These are phyloP conservation scores for Penicillium lividum DNA, from an alignment of 495 filamentous ascomycete genomes.

Conservation along the genomic window DNA sequence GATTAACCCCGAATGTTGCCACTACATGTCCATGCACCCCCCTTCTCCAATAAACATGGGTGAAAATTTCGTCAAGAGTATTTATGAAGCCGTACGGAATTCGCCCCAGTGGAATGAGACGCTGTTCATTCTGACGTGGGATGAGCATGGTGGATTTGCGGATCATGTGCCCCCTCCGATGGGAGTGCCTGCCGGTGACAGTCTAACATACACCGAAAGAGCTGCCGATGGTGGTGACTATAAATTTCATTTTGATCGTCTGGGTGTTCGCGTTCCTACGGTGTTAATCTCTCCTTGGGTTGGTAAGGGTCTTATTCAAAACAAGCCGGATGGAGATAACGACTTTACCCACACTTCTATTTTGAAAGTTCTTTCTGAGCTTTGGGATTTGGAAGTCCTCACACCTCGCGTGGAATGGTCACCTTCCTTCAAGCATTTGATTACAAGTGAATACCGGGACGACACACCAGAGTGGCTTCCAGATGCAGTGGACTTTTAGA, in stretches of 20 bases:
- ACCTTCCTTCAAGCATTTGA: constrained; percentile 40
- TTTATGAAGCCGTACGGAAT: constrained; percentile 51
- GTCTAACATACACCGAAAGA: constrained; percentile 43
- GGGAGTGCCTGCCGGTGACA: constrained; percentile 44
- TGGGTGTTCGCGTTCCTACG: constrained; percentile 53
- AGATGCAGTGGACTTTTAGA: constrained; percentile 26
- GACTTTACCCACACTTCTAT: constrained; percentile 51
- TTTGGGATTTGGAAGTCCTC: constrained; percentile 46
- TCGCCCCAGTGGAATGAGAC: constrained; percentile 53
- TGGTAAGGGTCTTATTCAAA: constrained; percentile 43
- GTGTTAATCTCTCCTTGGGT: constrained; percentile 54
- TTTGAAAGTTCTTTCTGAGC: constrained; percentile 41
- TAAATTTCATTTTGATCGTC: constrained; percentile 51
- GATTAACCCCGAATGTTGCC: constrained; percentile 57
- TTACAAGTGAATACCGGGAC: constrained; percentile 29
- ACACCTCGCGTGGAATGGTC: constrained; percentile 47
- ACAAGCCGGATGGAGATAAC: constrained; percentile 30
- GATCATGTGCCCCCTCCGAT: constrained; percentile 51
- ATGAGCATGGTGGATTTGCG: constrained; percentile 53
- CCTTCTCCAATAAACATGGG: constrained; percentile 48
- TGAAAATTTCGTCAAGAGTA: constrained; percentile 50
- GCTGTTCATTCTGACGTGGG: constrained; percentile 51
- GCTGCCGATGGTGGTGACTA: constrained; percentile 42
- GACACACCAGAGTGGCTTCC: constrained; percentile 34
- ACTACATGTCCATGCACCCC: constrained; percentile 51